Conservation (phyloP, 2,329 filamentous ascomycete species). For the Pseudocercospora macadamiae region DNA sequence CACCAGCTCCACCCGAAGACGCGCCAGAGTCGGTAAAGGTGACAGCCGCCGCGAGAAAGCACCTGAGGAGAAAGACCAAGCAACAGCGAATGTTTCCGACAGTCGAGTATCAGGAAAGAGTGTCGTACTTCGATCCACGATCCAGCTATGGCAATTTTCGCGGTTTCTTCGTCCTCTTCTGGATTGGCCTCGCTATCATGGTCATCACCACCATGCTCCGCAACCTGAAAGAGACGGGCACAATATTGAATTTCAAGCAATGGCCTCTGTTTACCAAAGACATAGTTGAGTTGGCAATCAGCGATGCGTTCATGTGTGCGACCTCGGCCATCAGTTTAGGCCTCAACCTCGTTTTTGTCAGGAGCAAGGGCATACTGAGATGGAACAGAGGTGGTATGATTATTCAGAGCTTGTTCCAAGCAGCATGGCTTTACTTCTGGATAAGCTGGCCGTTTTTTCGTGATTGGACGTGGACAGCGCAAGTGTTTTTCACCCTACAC, state of each 20-base stretch:
- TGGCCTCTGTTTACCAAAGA: constrained; percentile 88
- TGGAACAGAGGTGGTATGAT: constrained; percentile 76
- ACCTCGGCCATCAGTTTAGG: constrained; percentile 22
- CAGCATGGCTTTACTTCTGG: constrained; percentile 79
- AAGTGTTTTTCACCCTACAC: constrained; percentile 92
- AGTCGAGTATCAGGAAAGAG: constrained; percentile 84
- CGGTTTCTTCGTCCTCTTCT: constrained; percentile 97
- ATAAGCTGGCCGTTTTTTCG: constrained; percentile 75
- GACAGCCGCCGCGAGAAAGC: constrained; percentile 81
- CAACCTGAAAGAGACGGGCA: constrained; percentile 92
- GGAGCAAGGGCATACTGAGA: constrained; percentile 36
- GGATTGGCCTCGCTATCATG: constrained; percentile 97
- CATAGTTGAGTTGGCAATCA: constrained; percentile 81
- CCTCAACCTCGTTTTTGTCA: constrained; percentile 23
- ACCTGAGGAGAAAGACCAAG: constrained; percentile 64
- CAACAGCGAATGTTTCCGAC: constrained; percentile 87
- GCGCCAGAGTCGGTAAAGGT: constrained; percentile 90
- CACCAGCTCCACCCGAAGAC: constrained; percentile 76
- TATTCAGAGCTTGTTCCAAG: constrained; percentile 81
- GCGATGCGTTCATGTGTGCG: constrained; percentile 74
- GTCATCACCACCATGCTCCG: constrained; percentile 90
- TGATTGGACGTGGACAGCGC: constrained; percentile 94
- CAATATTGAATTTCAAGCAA: constrained; percentile 80
- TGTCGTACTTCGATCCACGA: constrained; percentile 92
- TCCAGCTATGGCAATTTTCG: constrained; percentile 94